Percentiles rank a stretch among this genome's conserved stretches.
phyloP scores from a whole-genome alignment of 2,329 filamentous ascomycete species.

The Pseudocercospora pini-densiflorae region DNA sequence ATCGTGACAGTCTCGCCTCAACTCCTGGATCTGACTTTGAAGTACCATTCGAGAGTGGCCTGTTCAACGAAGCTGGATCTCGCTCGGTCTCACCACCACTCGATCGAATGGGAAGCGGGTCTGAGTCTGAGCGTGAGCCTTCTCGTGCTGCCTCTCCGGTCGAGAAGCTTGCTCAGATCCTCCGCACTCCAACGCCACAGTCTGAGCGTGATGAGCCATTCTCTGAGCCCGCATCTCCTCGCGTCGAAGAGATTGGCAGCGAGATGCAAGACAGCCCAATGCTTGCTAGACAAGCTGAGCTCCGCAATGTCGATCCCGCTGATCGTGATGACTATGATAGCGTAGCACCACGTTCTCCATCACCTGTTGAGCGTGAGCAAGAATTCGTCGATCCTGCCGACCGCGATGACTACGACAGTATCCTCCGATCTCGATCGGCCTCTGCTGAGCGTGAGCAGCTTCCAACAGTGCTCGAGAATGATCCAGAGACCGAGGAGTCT shows the following conservation, averaged over 20 bases:
- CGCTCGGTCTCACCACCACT: not conserved
- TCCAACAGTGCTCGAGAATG: not conserved
- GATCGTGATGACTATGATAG: slow-evolving; percentile 6
- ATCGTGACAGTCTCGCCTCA: not conserved
- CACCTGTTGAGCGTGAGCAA: not conserved
- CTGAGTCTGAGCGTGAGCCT: not conserved
- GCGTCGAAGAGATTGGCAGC: not conserved
- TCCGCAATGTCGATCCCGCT: not conserved
- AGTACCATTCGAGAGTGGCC: not conserved
- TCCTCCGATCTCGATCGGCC: not conserved
- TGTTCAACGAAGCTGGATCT: slow-evolving; percentile 3
- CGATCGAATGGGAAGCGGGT: not conserved
- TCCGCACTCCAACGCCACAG: not conserved
- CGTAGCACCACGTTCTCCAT: slow-evolving; percentile 3
- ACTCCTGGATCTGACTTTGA: not conserved
- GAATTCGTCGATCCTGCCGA: not conserved
- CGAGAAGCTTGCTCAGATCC: not conserved
- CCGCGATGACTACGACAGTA: not conserved
- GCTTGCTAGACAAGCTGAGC: not conserved
- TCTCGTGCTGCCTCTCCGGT: not conserved
- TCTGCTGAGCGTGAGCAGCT: not conserved
- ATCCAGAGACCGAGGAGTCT: not conserved
- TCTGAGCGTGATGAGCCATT: not conserved
- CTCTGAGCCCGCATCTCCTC: not conserved
- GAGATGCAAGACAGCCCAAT: slow-evolving; percentile 5